These are phyloP conservation scores for Zopfia rhizophila DNA, from an alignment of 2,329 filamentous ascomycete genomes.

Conservation along the genomic window DNA sequence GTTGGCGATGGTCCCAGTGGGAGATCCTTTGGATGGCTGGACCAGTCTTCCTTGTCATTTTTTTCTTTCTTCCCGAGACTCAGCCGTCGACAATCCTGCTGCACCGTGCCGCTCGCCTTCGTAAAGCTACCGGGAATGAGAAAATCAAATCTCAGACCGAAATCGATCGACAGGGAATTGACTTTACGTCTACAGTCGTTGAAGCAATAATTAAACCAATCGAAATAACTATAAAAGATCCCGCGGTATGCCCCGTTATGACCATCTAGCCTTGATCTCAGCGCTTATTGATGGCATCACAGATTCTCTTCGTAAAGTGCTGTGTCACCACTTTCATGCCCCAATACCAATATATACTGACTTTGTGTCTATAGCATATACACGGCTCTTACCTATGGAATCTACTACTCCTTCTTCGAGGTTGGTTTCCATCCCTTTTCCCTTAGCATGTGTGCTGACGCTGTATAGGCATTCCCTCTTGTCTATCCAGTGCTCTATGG, in stretches of 20 bases:
- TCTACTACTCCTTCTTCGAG: conserved; percentile 38
- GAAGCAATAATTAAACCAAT: conserved; percentile 70
- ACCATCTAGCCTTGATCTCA: too few species aligned
- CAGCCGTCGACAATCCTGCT: conserved; percentile 68
- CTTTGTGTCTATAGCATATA: conserved; percentile 19
- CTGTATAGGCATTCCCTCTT: conserved; percentile 27
- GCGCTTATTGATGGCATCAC: background rate
- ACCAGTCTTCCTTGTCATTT: conserved; percentile 69
- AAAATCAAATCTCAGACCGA: conserved; percentile 70
- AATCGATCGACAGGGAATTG: conserved; percentile 69
- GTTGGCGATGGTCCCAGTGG: conserved; percentile 73
- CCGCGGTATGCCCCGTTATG: too few species aligned
- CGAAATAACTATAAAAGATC: conserved; percentile 54
- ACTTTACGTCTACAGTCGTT: conserved; percentile 57
- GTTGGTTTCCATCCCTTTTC: background rate
- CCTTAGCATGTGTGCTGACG: background rate
- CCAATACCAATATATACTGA: background rate
- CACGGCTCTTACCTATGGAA: conserved; percentile 34
- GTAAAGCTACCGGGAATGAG: conserved; percentile 67
- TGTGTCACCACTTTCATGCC: background rate
- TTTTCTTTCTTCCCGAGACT: conserved; percentile 73
- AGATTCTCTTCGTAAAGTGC: too few species aligned
- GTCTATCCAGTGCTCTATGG: conserved; percentile 33
- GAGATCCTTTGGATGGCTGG: conserved; percentile 71
- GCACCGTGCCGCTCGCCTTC: conserved; percentile 69